Evolutionary conservation across 805 yeast genomes (phyloP).

Genomic region (Pichia ethanolica): DNA sequence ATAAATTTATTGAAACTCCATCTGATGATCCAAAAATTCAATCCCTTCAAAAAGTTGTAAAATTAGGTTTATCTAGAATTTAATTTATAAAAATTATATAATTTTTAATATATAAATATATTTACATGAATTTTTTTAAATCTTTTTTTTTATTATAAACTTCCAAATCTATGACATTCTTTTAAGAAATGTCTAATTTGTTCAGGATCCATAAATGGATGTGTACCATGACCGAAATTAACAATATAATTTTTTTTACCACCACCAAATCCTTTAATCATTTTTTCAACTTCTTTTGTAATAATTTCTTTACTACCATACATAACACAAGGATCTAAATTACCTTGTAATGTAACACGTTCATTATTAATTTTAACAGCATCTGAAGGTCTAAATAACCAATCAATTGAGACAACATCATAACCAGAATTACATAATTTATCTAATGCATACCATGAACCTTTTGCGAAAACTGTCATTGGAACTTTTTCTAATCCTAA

Average conservation of each 20-base stretch:
- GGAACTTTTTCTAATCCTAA: constrained; percentile 77
- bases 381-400: constrained; percentile 79
- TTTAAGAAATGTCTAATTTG: constrained; percentile 76
- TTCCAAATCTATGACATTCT: constrained; percentile 34
- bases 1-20: constrained; percentile 5
- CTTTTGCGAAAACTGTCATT: constrained; percentile 85
- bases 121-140: neutral
- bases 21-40: constrained; percentile 7
- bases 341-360: constrained; percentile 86
- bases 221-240: constrained; percentile 97
- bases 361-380: constrained; percentile 71
- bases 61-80: constrained; percentile 12
- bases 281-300: constrained; percentile 69
- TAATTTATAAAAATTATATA: neutral
- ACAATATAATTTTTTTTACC: constrained; percentile 87
- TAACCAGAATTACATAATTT: constrained; percentile 75
- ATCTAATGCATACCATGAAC: constrained; percentile 95
- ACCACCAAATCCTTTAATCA: constrained; percentile 91
- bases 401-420: constrained; percentile 86
- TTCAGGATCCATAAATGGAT: constrained; percentile 95
- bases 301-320: constrained; percentile 85
- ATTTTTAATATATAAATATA: neutral
- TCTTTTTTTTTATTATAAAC: constrained; percentile 1
- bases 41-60: constrained; percentile 10
- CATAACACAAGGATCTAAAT: constrained; percentile 90